phyloP scores from a whole-genome alignment of 225 moss, liverwort and hornwort species.

The Marchantia polymorpha region DNA sequence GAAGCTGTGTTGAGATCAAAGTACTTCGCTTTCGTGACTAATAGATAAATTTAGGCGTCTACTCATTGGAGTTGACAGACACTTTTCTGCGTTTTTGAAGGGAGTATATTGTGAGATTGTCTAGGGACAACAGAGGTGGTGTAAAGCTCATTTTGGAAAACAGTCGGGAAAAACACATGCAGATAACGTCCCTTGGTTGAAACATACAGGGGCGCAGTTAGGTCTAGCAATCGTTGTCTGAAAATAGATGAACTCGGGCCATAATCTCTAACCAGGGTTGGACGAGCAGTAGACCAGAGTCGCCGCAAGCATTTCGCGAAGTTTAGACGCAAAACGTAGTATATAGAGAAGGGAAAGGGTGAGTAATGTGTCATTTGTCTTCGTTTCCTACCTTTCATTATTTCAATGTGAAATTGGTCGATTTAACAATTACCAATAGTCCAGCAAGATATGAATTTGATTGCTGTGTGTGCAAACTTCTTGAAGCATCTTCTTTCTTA shows the following conservation, averaged over 20 bases:
- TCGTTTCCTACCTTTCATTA: no score
- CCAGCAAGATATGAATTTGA: no score
- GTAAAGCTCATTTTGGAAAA: neutral
- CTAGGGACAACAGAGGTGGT: no score
- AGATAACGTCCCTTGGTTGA: neutral
- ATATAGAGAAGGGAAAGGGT: no score
- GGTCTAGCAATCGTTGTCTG: neutral
- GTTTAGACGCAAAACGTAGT: no score
- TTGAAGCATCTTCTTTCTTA: no score
- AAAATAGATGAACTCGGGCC: neutral
- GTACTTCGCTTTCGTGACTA: neutral
- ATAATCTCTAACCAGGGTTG: neutral
- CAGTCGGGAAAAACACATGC: neutral
- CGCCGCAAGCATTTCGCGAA: no score
- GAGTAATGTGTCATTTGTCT: no score
- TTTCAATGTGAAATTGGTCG: no score
- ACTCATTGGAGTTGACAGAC: neutral
- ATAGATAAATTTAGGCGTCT: neutral
- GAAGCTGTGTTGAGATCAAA: neutral
- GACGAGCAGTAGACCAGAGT: no score
- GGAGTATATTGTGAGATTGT: neutral
- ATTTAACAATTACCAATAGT: no score
- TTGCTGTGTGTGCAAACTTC: no score
- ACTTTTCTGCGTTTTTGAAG: neutral
- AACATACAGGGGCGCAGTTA: neutral